A percentile compares a stretch with the other conserved stretches of the same genome.
Evolutionary conservation across 2,329 filamentous ascomycete genomes (phyloP).

Genomic region (Botrytis fragariae): DNA sequence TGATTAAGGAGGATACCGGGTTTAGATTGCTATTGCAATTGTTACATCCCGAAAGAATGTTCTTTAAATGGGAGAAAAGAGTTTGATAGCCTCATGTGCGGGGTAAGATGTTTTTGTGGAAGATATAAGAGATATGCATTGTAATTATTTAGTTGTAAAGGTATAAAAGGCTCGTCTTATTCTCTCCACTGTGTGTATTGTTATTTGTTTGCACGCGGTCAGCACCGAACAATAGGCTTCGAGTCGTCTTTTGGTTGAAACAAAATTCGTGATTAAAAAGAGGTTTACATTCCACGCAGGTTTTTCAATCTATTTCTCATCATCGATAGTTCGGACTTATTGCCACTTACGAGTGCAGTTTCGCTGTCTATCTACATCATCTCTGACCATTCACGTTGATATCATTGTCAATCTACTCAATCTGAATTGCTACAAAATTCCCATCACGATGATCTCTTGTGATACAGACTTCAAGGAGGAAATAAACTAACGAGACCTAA

Average conservation of each 20-base stretch:
- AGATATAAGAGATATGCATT: background rate
- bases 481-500: too few relatives aligned
- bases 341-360: background rate
- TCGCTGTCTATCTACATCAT: background rate
- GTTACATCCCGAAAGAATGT: background rate
- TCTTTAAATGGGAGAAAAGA: conserved; percentile 1
- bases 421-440: too few relatives aligned
- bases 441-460: too few relatives aligned
- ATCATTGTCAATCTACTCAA: too few relatives aligned
- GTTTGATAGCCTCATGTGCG: background rate
- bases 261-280: background rate
- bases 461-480: too few relatives aligned
- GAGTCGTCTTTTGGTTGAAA: background rate
- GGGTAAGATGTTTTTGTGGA: background rate
- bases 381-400: background rate
- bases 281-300: background rate
- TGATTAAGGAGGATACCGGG: background rate
- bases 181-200: background rate
- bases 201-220: too few relatives aligned
- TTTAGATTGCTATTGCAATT: conserved; percentile 6
- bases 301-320: background rate
- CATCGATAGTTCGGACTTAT: background rate
- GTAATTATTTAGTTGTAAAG: background rate
- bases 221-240: background rate
- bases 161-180: background rate